A percentile compares a stretch with the other conserved stretches of the same genome.
Evolutionary conservation across 345 rosid genomes (phyloP).

Genomic region (Ceriops zippeliana): DNA sequence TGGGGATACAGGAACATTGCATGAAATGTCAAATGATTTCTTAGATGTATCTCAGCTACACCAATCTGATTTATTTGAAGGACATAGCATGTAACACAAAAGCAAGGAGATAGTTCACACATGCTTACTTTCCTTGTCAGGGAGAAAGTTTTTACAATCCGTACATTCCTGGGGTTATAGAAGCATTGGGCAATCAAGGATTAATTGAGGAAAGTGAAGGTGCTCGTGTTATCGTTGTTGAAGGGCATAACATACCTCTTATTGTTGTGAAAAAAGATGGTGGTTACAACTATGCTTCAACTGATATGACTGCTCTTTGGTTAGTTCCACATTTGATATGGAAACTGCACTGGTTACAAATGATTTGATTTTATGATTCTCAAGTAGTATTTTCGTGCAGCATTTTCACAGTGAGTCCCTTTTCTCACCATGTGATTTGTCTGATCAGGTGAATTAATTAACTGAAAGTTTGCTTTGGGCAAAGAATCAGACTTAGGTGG

Average conservation of each 20-base stretch:
- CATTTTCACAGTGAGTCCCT: no score
- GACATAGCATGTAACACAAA: slow-evolving; percentile 1
- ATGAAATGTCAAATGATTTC: not conserved
- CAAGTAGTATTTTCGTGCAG: not conserved
- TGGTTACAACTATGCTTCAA: slow-evolving; percentile 92
- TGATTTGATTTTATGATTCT: not conserved
- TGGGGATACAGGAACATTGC: not conserved
- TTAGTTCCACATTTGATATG: slow-evolving; percentile 24
- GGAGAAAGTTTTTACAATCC: slow-evolving; percentile 99
- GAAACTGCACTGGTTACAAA: not conserved
- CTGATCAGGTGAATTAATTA: not conserved
- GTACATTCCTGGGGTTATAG: slow-evolving; percentile 57
- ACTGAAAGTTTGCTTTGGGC: no score
- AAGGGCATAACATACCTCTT: slow-evolving; percentile 79
- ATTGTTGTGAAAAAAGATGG: slow-evolving; percentile 97
- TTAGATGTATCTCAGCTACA: not conserved
- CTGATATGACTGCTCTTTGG: slow-evolving; percentile 95
- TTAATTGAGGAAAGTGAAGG: slow-evolving; percentile 84
- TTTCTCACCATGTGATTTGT: not conserved
- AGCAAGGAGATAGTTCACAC: not conserved
- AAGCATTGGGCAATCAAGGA: slow-evolving; percentile 50
- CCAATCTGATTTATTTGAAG: not conserved
- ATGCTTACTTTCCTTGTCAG: slow-evolving; percentile 32
- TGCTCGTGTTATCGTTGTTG: slow-evolving; percentile 81
- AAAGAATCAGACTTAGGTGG: no score